phyloP scores from a whole-genome alignment of 2,329 filamentous ascomycete species.

The Fusarium ambrosium region DNA sequence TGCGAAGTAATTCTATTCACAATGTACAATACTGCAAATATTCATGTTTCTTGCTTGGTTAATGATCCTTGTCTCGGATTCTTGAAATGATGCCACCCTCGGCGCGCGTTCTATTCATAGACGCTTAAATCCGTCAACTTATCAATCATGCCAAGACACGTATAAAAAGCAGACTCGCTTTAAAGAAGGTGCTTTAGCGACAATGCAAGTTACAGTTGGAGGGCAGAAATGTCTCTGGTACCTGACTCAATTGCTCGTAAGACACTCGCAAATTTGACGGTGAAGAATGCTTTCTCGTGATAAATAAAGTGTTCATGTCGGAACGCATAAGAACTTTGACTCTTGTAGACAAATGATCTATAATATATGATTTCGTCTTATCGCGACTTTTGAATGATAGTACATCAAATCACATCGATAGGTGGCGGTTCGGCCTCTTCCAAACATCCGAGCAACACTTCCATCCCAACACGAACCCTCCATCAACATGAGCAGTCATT shows the following conservation, averaged over 20 bases:
- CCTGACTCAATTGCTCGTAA: background rate
- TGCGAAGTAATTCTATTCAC: background rate
- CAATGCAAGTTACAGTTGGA: background rate
- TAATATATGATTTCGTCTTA: background rate
- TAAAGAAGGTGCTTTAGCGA: background rate
- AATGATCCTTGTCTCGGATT: background rate
- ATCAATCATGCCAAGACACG: constrained; percentile 8
- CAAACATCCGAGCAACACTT: background rate
- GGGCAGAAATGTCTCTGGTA: background rate
- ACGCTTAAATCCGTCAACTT: constrained; percentile 4
- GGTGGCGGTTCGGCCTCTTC: background rate
- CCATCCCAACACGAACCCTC: background rate
- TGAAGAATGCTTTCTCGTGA: background rate
- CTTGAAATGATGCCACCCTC: background rate
- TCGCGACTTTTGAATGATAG: background rate
- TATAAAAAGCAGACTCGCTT: background rate
- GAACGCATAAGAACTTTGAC: background rate
- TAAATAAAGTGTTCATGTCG: background rate
- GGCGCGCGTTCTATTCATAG: constrained; percentile 4
- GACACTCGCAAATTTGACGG: background rate
- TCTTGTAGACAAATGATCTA: background rate
- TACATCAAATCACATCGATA: background rate
- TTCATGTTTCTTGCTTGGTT: background rate
- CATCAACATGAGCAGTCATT: background rate
- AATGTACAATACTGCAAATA: background rate